Evolutionary conservation across 75 land plant genomes (phyloP), one percentile per base, ranked within the genome.

Genomic region (Cunninghamia lanceolata): DNA sequence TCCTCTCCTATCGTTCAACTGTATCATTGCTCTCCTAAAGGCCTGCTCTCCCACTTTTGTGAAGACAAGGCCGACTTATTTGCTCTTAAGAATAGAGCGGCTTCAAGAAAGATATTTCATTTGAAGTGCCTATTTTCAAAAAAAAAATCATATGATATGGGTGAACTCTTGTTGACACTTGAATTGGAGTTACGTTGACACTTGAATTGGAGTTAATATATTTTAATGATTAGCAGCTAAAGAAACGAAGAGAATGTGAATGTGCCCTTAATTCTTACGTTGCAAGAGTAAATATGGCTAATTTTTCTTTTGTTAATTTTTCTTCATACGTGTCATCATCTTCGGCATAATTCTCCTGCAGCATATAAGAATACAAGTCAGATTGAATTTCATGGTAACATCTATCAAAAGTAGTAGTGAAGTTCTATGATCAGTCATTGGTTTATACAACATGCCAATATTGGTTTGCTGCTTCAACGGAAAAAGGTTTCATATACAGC

Each of bases 231-330:
- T 7, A 42, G 0, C n/a, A 78, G 5, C 46, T 40, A 21, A 40
- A 17, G 8, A 39, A 35, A 78, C 10, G 9, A 78, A 73, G 28
- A 56, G 17, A 38, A 21, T 8, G 25, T n/a, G 45, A 39, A 30
- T 15, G 50, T 19, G 16, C 11, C 42, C 45, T n/a, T 30, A 30
- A 52, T 50, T 50, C 89, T 74, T 86, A 90, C 91, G 92, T 91
- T 36, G 92, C 92, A 85, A 91, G 85, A 81, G 82, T 87, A 86
- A 91, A 91, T 36, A 91, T 78, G 34, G 85, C 86, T 28, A 89
- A 63, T 3, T 16, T 87, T 83, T 91, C 91, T 85, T 84, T 83
- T 63, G 84, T 87, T 11, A 91, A 13, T 54, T 86, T 89, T 39
- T 74, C 81, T 76, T 83, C 91, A 63, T 89, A 91, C 73, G 82